Conservation (phyloP, 2,329 filamentous ascomycete species). For the Pestalotiopsis sp. region DNA sequence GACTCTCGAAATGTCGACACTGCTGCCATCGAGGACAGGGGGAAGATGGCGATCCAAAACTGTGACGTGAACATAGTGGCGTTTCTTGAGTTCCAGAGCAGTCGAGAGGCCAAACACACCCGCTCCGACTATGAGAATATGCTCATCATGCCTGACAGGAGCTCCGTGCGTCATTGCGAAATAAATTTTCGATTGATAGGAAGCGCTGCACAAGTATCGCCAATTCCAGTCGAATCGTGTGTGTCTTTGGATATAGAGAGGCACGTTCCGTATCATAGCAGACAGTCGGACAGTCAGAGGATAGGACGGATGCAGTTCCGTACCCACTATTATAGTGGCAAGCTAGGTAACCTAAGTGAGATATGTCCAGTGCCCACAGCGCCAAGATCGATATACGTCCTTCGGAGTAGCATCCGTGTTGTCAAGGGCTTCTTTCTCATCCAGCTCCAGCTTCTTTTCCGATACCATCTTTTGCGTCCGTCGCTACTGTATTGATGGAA, state of each 20-base stretch:
- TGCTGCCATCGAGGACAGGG: conserved; percentile 1
- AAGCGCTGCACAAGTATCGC: neutral
- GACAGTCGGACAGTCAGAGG: neutral
- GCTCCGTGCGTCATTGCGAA: neutral
- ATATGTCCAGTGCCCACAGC: too few species aligned
- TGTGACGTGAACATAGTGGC: conserved; percentile 48
- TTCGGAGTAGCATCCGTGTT: too few species aligned
- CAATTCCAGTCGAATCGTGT: neutral
- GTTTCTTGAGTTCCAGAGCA: conserved; percentile 42
- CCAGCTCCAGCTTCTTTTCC: too few species aligned
- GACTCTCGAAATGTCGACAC: conserved; percentile 5
- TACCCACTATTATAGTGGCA: neutral
- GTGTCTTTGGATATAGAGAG: neutral
- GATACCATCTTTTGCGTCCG: too few species aligned
- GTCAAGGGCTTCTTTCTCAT: too few species aligned
- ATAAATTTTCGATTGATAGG: neutral
- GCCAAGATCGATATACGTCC: too few species aligned
- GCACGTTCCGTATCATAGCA: neutral
- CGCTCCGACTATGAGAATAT: conserved; percentile 42
- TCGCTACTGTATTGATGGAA: too few species aligned
- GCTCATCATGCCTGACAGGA: neutral
- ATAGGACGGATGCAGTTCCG: neutral
- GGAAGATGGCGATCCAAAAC: conserved; percentile 41
- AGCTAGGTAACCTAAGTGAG: neutral
- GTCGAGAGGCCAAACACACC: conserved; percentile 44